Percentiles rank a stretch among this genome's conserved stretches.
phyloP scores from a whole-genome alignment of 169 alveolate genomes.

The Babesia divergens region DNA sequence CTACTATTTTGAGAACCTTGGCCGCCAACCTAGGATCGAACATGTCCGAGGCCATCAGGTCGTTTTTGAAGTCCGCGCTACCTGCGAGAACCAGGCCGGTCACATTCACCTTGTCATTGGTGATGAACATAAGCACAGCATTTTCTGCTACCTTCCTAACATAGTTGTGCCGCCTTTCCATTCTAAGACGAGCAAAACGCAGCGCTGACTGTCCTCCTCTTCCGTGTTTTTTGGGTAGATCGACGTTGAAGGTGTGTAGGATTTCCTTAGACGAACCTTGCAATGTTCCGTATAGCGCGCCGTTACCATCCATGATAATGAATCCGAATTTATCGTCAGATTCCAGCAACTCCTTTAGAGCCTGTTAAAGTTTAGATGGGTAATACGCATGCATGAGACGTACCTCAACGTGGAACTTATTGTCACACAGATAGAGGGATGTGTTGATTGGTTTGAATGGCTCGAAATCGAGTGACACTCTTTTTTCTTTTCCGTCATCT shows the following conservation, averaged over 20 bases:
- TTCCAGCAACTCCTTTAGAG: conserved; percentile 82
- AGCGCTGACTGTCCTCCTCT: conserved; percentile 99
- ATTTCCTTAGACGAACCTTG: conserved; percentile 91
- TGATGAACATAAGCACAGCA: conserved; percentile 93
- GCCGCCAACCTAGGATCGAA: conserved; percentile 94
- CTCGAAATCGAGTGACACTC: conserved; percentile 93
- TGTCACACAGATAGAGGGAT: conserved; percentile 94
- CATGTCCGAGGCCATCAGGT: conserved; percentile 86
- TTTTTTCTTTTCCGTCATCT: conserved; percentile 95
- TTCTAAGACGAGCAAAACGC: conserved; percentile 98
- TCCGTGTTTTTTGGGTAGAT: conserved; percentile 98
- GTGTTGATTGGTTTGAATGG: conserved; percentile 98
- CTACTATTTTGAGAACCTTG: conserved; percentile 92
- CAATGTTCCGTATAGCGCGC: conserved; percentile 94
- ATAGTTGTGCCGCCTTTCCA: conserved; percentile 98
- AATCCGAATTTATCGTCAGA: conserved; percentile 97
- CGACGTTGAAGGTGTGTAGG: conserved; percentile 92
- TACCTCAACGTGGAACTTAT: conserved; percentile 94
- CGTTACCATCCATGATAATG: conserved; percentile 97
- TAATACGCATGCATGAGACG: conserved; percentile 23
- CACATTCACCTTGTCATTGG: conserved; percentile 92
- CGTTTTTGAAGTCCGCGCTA: conserved; percentile 98
- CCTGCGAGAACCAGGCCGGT: conserved; percentile 94
- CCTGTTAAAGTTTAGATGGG: conserved; percentile 28
- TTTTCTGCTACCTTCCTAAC: conserved; percentile 97